These are phyloP conservation scores for Pholiota adiposa DNA, from an alignment of 1,284 basidiomycete species.

Conservation along the genomic window DNA sequence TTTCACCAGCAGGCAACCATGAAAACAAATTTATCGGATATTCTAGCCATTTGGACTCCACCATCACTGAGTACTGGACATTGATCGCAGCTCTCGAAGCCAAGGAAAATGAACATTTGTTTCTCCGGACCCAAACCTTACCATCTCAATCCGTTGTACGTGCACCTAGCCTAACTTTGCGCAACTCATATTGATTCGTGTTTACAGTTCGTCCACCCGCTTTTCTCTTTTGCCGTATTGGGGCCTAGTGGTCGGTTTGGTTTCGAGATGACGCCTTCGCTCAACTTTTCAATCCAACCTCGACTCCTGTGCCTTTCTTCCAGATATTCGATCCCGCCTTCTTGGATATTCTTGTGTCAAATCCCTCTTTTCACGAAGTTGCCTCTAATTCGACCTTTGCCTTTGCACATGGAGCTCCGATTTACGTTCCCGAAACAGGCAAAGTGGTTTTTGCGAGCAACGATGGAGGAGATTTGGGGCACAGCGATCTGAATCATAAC, in stretches of 20 bases:
- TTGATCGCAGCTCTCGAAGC: background rate
- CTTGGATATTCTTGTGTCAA: constrained; percentile 51
- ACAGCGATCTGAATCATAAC: constrained; percentile 44
- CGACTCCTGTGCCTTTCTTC: constrained; percentile 61
- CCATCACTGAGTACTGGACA: background rate
- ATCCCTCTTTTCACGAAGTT: constrained; percentile 61
- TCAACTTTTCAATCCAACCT: constrained; percentile 47
- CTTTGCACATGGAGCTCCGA: constrained; percentile 75
- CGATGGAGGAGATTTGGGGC: constrained; percentile 40
- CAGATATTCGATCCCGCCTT: constrained; percentile 70
- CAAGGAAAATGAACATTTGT: background rate
- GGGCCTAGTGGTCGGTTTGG: constrained; percentile 38
- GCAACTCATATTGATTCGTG: background rate
- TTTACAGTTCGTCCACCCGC: background rate
- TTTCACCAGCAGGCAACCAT: background rate
- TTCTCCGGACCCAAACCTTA: background rate
- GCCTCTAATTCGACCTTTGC: constrained; percentile 61
- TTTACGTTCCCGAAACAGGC: constrained; percentile 63
- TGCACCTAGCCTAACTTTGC: background rate
- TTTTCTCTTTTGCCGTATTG: constrained; percentile 45
- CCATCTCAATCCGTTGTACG: background rate
- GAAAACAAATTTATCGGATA: background rate
- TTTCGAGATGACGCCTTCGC: constrained; percentile 40
- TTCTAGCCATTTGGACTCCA: background rate
- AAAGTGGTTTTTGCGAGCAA: constrained; percentile 57